These are phyloP conservation scores for Diutina siamensis DNA, from an alignment of 1,139 yeast species.

Conservation along the genomic window DNA sequence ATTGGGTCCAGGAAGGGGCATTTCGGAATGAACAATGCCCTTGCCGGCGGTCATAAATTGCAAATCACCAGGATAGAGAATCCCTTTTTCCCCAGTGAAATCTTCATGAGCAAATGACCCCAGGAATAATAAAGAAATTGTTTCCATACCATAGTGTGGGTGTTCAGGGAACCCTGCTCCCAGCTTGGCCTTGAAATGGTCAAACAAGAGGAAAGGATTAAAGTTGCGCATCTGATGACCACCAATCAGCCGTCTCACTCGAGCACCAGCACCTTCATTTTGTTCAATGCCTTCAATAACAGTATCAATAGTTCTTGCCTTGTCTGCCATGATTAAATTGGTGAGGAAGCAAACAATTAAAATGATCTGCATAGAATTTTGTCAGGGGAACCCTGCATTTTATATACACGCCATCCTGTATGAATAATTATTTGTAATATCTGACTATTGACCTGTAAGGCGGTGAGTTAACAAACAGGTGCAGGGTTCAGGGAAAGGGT, in stretches of 20 bases:
- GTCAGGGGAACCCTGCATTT: neutral
- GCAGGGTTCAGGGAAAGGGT: too few relatives aligned
- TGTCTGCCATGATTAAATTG: neutral
- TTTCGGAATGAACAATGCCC: constrained; percentile 79
- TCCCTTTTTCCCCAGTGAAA: constrained; percentile 75
- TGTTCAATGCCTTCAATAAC: constrained; percentile 34
- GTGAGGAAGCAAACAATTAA: neutral
- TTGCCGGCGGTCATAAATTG: constrained; percentile 95
- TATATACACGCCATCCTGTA: neutral
- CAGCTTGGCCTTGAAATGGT: constrained; percentile 47
- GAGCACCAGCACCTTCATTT: constrained; percentile 82
- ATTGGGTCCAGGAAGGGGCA: constrained; percentile 58
- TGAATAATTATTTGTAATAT: neutral
- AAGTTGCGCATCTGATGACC: constrained; percentile 54
- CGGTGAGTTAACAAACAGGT: too few relatives aligned
- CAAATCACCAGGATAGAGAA: constrained; percentile 72
- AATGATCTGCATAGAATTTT: neutral
- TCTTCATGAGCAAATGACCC: constrained; percentile 86
- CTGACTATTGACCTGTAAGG: too few relatives aligned
- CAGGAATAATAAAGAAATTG: constrained; percentile 62
- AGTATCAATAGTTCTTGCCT: neutral
- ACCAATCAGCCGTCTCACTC: constrained; percentile 76
- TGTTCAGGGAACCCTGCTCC: constrained; percentile 79
- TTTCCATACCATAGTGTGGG: constrained; percentile 89
- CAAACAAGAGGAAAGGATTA: constrained; percentile 77